These are phyloP conservation scores for Diphasiastrum complanatum DNA, from an alignment of 83 land plant species.

Conservation along the genomic window DNA sequence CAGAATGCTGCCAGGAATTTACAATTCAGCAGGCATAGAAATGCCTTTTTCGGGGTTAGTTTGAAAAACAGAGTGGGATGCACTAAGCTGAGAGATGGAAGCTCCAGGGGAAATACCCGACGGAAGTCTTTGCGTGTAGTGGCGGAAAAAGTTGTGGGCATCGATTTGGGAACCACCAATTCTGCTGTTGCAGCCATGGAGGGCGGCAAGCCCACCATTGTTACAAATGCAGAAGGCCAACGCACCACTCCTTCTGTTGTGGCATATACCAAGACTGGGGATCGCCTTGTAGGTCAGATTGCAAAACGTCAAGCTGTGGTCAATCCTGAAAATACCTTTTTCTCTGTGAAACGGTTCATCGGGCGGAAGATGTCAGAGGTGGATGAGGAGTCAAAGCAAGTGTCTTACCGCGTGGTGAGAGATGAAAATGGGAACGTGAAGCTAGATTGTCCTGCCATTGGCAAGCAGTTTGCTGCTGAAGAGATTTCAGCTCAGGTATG, in stretches of 20 bases:
- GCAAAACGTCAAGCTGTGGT: slow-evolving; percentile 84
- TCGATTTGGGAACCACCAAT: slow-evolving; percentile 75
- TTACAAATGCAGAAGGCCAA: slow-evolving; percentile 83
- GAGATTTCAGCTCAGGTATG: slow-evolving; percentile 79
- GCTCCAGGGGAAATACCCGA: slow-evolving; percentile 7
- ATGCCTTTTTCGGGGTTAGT: slow-evolving; percentile 21
- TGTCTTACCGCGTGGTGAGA: slow-evolving; percentile 65
- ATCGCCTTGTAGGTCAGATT: slow-evolving; percentile 78
- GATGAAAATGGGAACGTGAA: slow-evolving; percentile 92
- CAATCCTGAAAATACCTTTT: slow-evolving; percentile 81
- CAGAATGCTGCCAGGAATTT: neutral
- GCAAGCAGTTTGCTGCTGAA: slow-evolving; percentile 71
- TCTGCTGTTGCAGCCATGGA: slow-evolving; percentile 92
- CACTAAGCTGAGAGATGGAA: too few species aligned
- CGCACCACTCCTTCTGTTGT: slow-evolving; percentile 78
- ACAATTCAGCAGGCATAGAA: slow-evolving; percentile 11
- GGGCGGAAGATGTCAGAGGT: slow-evolving; percentile 79
- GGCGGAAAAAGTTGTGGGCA: slow-evolving; percentile 74
- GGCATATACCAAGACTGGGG: slow-evolving; percentile 74
- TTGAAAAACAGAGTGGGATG: slow-evolving; percentile 9
- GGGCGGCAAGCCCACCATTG: slow-evolving; percentile 85
- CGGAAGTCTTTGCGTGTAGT: slow-evolving; percentile 51
- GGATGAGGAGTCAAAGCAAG: slow-evolving; percentile 82
- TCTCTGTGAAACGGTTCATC: slow-evolving; percentile 74
- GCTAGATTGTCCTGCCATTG: slow-evolving; percentile 81